phyloP scores from a whole-genome alignment of 1,139 yeast genomes.

The Protomyces arabidopsidicola region DNA sequence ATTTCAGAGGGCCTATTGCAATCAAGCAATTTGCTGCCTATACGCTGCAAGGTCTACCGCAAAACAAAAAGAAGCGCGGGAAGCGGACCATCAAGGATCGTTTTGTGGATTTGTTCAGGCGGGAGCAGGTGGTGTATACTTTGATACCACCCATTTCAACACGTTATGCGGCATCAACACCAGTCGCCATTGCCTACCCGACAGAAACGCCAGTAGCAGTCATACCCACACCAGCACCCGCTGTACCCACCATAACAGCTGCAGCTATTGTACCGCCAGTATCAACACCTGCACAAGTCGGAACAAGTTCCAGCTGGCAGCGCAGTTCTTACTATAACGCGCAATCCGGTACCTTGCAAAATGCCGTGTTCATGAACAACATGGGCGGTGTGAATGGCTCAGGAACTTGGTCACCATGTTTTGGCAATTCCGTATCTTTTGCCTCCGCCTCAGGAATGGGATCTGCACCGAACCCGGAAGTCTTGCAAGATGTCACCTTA shows the following conservation, averaged over 20 bases:
- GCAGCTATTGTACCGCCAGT: constrained; percentile 27
- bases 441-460: constrained; percentile 68
- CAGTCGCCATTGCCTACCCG: not conserved
- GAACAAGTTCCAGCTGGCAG: constrained; percentile 51
- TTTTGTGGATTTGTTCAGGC: constrained; percentile 54
- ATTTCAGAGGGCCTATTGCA: constrained; percentile 87
- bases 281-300: constrained; percentile 38
- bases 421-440: constrained; percentile 83
- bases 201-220: constrained; percentile 26
- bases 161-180: constrained; percentile 35
- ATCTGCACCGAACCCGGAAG: constrained; percentile 58
- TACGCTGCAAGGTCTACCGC: constrained; percentile 45
- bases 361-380: constrained; percentile 76
- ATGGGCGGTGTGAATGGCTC: constrained; percentile 76
- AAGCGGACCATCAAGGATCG: constrained; percentile 44
- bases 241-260: constrained; percentile 34
- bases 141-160: constrained; percentile 63
- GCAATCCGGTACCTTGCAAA: constrained; percentile 52
- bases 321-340: constrained; percentile 70
- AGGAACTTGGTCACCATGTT: constrained; percentile 76
- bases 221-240: constrained; percentile 21
- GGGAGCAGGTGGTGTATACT: constrained; percentile 52
- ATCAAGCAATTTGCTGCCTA: constrained; percentile 76
- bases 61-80: constrained; percentile 40
- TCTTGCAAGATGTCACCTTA: constrained; percentile 59